Evolutionary conservation across 331 rosid species (phyloP), one percentile per base, ranked within the genome.

Genomic region (Phaseolus coccineus): DNA sequence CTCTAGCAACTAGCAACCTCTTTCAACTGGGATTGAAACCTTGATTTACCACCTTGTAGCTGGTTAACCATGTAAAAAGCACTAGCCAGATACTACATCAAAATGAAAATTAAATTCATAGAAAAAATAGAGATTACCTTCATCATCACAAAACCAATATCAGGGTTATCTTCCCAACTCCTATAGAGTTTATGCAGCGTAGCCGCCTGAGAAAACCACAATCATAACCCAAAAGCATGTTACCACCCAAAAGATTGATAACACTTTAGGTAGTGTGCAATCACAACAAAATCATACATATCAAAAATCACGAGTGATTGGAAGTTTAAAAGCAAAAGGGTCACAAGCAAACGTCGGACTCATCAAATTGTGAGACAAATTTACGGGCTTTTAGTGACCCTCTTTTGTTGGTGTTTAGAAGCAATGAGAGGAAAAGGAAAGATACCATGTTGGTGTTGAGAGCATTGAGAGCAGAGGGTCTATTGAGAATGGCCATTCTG

Each of bases 141-240:
- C 83, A 87, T 8, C 79, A 73, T 86, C 53, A 93, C 86, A 83
- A 95, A 95, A 22, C 97, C 99, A 79, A 95, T 69, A 70, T 93
- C 89, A 27, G 92, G 91, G 62, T 93, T 69, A 65, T 90, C 92
- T 84, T 95, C 97, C 99, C 99, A 95, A 28, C 57, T 51, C 79
- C 48, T 84, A 77, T 90, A 95, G 77, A 90, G 75, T 76, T 88
- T 79, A 76, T 84, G 91, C 73, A 95, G 80, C 66, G 85, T 93
- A 71, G 78, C 83, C 1, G 73, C 92, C 98, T 95, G 76, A 80
- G 68, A 78, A 42, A 85, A 77, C 8, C 58, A 68, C 53, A 73
- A 64, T 27, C 13, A 63, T 4, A 2, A 44, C 31, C 24, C 40
- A 67, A 58, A 75, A 61, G 14, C 70, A 58, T 9, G 47, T 57